A percentile compares a stretch with the other conserved stretches of the same genome.
These are phyloP conservation scores for Cercophora samala DNA, from an alignment of 495 filamentous ascomycete genomes.

Conservation along the genomic window DNA sequence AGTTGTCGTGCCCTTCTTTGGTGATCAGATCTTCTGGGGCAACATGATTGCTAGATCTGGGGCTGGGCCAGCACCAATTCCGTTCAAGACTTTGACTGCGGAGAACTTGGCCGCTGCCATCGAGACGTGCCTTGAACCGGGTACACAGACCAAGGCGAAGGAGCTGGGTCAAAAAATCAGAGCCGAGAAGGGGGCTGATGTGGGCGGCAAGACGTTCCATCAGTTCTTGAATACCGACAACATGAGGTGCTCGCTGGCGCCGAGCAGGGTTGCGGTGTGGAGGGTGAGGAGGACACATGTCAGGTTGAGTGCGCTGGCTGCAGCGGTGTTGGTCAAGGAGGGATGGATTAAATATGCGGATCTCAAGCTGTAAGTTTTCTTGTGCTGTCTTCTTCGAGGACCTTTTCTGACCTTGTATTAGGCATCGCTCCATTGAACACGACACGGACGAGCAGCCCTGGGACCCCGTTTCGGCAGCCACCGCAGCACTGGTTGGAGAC, in stretches of 20 bases:
- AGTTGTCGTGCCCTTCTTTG: slow-evolving; percentile 78
- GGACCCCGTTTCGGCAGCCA: slow-evolving; percentile 68
- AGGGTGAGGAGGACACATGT: slow-evolving; percentile 60
- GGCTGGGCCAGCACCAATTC: slow-evolving; percentile 69
- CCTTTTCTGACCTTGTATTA: slow-evolving; percentile 32
- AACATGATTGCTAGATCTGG: slow-evolving; percentile 67
- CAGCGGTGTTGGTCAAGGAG: slow-evolving; percentile 59
- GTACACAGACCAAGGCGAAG: slow-evolving; percentile 53
- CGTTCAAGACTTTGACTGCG: slow-evolving; percentile 62
- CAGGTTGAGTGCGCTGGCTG: slow-evolving; percentile 66
- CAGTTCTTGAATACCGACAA: slow-evolving; percentile 57
- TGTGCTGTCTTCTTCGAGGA: neutral
- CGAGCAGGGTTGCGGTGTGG: slow-evolving; percentile 67
- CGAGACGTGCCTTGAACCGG: slow-evolving; percentile 52
- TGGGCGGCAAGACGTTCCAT: slow-evolving; percentile 68
- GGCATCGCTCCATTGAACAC: slow-evolving; percentile 65
- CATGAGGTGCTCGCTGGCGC: slow-evolving; percentile 63
- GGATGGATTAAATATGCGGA: slow-evolving; percentile 60
- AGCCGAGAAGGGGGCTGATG: slow-evolving; percentile 60
- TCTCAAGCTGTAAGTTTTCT: slow-evolving; percentile 59
- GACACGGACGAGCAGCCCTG: slow-evolving; percentile 68
- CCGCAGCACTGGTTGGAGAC: slow-evolving; percentile 72
- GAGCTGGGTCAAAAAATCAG: slow-evolving; percentile 60
- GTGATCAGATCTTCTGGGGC: slow-evolving; percentile 84
- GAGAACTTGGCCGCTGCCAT: slow-evolving; percentile 63